A percentile compares a stretch with the other conserved stretches of the same genome.
These are phyloP conservation scores for Coemansia sp. DNA, from an alignment of 192 early-diverging fungal species.

Conservation along the genomic window DNA sequence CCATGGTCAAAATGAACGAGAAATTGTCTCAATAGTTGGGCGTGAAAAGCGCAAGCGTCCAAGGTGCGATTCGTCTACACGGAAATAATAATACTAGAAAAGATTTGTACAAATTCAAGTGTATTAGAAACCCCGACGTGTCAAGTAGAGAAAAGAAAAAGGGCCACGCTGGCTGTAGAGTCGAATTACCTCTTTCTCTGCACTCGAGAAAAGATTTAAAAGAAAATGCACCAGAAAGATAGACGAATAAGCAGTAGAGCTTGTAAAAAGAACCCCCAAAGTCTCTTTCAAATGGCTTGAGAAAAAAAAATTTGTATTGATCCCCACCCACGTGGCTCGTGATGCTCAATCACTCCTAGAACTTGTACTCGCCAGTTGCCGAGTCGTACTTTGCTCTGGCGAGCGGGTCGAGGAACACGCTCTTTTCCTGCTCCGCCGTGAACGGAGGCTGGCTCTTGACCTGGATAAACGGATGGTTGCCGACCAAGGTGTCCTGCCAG, in stretches of 20 bases:
- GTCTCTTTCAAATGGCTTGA: not conserved
- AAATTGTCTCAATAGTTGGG: not conserved
- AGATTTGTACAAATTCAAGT: not conserved
- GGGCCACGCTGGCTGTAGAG: not conserved
- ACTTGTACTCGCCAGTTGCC: conserved; percentile 13
- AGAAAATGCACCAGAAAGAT: not conserved
- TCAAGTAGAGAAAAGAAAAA: not conserved
- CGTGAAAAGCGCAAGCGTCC: not conserved
- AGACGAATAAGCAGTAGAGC: not conserved
- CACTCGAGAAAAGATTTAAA: not conserved
- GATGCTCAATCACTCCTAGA: conserved; percentile 2
- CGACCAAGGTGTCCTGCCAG: conserved; percentile 41
- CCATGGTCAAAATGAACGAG: conserved; percentile 16
- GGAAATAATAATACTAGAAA: not conserved
- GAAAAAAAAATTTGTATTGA: not conserved
- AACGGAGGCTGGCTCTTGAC: conserved; percentile 26
- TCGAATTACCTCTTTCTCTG: not conserved
- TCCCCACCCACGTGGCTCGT: no score
- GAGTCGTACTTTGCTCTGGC: conserved; percentile 24
- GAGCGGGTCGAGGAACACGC: conserved; percentile 25
- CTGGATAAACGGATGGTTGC: conserved; percentile 38
- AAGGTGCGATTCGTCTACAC: not conserved
- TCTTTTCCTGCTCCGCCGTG: conserved; percentile 23
- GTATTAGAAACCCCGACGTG: not conserved
- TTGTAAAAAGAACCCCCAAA: not conserved